A percentile compares a stretch with the other conserved stretches of the same genome.
These are phyloP conservation scores for Sungouiella blattae DNA, from an alignment of 805 yeast genomes.

Conservation along the genomic window DNA sequence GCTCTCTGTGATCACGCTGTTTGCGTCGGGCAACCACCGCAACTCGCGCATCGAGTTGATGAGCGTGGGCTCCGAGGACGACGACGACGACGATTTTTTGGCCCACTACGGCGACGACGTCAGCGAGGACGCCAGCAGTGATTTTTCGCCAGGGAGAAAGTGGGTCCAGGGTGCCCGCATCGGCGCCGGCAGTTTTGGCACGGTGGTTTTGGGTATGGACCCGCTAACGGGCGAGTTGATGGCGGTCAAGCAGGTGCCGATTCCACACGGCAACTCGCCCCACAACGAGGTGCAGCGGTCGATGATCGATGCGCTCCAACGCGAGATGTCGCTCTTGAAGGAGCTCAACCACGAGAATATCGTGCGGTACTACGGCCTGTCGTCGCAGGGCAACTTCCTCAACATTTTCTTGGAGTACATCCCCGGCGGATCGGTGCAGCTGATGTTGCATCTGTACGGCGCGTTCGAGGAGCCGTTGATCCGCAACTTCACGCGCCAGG, in stretches of 20 bases:
- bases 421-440: slow-evolving; percentile 52
- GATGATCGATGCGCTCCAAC: slow-evolving; percentile 78
- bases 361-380: slow-evolving; percentile 87
- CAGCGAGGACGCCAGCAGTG: slow-evolving; percentile 1
- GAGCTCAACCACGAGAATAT: slow-evolving; percentile 87
- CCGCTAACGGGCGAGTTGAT: slow-evolving; percentile 89
- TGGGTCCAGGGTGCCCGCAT: slow-evolving; percentile 94
- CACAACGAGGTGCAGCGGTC: slow-evolving; percentile 28
- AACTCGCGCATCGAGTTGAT: slow-evolving; percentile 44
- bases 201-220: slow-evolving; percentile 88
- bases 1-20: slow-evolving; percentile 16
- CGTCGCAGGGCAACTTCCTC: slow-evolving; percentile 63
- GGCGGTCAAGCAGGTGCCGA: slow-evolving; percentile 94
- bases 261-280: slow-evolving; percentile 45
- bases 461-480: slow-evolving; percentile 78
- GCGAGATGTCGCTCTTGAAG: slow-evolving; percentile 73
- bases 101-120: slow-evolving; percentile 1
- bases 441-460: slow-evolving; percentile 68
- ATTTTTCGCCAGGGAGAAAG: slow-evolving; percentile 26
- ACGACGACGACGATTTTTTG: slow-evolving; percentile 8
- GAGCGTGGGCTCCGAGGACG: slow-evolving; percentile 14
- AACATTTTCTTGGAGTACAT: slow-evolving; percentile 63
- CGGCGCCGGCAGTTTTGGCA: slow-evolving; percentile 94
- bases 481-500: slow-evolving; percentile 69
- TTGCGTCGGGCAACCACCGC: slow-evolving; percentile 22